phyloP scores from a whole-genome alignment of 2,329 filamentous ascomycete genomes.

The Trichoderma gracile region DNA sequence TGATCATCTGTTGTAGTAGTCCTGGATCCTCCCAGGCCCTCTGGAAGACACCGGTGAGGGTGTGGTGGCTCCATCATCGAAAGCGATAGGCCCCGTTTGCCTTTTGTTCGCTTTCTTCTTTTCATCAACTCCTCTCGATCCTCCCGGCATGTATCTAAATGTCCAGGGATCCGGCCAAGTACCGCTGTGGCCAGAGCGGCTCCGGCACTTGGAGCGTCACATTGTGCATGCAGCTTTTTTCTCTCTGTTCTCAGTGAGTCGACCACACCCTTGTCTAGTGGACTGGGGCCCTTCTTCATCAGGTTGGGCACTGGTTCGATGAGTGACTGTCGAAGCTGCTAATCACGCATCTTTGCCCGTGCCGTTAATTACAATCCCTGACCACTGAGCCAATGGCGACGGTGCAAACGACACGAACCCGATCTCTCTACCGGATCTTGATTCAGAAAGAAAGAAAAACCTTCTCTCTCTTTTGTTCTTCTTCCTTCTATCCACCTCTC shows the following conservation, averaged over 20 bases:
- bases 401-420: conserved; percentile 7
- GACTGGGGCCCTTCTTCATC: not conserved
- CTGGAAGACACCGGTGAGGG: conserved; percentile 4
- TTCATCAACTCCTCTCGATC: not conserved
- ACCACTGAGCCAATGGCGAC: conserved; percentile 18
- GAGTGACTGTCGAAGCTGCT: conserved; percentile 1
- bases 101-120: not conserved
- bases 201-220: conserved; percentile 21
- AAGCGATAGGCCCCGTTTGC: not conserved
- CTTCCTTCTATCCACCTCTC: not conserved
- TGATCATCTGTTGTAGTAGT: not conserved
- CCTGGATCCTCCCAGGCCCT: not conserved
- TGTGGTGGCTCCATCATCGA: conserved; percentile 14
- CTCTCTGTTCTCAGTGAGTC: conserved; percentile 1
- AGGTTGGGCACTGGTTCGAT: conserved; percentile 23
- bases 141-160: not conserved
- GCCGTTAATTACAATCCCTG: conserved; percentile 12
- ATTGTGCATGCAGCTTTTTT: conserved; percentile 18
- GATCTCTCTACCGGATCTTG: not conserved
- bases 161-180: not conserved
- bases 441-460: too few species aligned
- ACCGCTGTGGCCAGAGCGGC: conserved; percentile 10
- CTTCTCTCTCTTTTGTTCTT: not conserved
- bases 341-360: conserved; percentile 13
- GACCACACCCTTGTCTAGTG: conserved; percentile 9